A percentile compares a stretch with the other conserved stretches of the same genome.
Conservation (phyloP, 345 rosid genomes). For the Turnera subulata region DNA sequence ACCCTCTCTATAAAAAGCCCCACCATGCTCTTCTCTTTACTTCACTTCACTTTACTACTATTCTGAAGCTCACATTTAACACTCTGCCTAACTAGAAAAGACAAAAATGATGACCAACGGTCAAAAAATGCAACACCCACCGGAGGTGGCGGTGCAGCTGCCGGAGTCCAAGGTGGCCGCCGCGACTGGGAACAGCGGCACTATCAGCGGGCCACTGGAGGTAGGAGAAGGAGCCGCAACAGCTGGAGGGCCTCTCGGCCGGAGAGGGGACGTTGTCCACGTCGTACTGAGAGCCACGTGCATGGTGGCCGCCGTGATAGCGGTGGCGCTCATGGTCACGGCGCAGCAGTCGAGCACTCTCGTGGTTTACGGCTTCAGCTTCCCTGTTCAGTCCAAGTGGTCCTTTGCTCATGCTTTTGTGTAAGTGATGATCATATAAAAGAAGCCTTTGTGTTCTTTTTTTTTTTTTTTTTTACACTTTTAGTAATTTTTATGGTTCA, state of each 20-base stretch:
- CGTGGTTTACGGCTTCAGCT: conserved; percentile 57
- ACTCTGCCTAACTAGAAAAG: too few relatives aligned
- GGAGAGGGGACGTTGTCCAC: conserved; percentile 39
- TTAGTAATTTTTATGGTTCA: too few relatives aligned
- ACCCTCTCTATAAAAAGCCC: too few relatives aligned
- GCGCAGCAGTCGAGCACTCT: conserved; percentile 55
- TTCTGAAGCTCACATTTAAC: too few relatives aligned
- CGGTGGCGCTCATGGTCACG: conserved; percentile 64
- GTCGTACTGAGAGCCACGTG: conserved; percentile 46
- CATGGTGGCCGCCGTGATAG: conserved; percentile 42
- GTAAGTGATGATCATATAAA: too few relatives aligned
- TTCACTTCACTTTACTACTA: too few relatives aligned
- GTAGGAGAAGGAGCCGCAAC: neutral
- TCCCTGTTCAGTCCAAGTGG: conserved; percentile 69
- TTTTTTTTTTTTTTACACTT: too few relatives aligned
- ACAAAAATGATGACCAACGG: conserved; percentile 23
- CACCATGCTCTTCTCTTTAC: too few relatives aligned
- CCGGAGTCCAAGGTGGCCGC: conserved; percentile 27
- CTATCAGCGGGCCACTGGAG: conserved; percentile 10
- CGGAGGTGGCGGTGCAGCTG: conserved; percentile 24
- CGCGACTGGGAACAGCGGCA: conserved; percentile 12
- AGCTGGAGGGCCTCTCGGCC: conserved; percentile 8
- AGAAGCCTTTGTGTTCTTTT: too few relatives aligned
- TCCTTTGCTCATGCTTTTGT: conserved; percentile 66
- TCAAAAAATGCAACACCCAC: conserved; percentile 19